Evolutionary conservation across 768 basidiomycete species (phyloP).

Genomic region (Lentinula sp.): DNA sequence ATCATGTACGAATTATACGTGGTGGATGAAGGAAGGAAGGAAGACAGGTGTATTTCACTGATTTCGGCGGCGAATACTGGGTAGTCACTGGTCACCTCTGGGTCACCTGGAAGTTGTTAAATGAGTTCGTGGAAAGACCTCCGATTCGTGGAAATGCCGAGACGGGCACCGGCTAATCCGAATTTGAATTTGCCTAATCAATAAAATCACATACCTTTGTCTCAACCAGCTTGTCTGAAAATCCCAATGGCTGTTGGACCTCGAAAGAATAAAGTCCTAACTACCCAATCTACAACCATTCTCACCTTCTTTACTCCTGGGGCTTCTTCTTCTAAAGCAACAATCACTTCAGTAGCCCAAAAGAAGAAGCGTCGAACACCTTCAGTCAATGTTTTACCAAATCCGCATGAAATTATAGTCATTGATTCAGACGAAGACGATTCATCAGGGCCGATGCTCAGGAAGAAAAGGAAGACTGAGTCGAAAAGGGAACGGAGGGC

Average conservation of each 20-base stretch:
- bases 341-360: neutral
- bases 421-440: slow-evolving; percentile 46
- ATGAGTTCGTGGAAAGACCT: no score
- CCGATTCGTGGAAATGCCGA: no score
- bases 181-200: neutral
- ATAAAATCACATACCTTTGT: neutral
- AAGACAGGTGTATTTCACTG: no score
- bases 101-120: no score
- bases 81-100: no score
- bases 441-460: neutral
- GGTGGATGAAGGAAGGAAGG: no score
- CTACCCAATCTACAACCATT: slow-evolving; percentile 4
- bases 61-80: no score
- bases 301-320: slow-evolving; percentile 1
- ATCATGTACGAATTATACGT: neutral
- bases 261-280: neutral
- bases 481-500: slow-evolving; percentile 8
- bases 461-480: neutral
- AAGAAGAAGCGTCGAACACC: slow-evolving; percentile 2
- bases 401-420: slow-evolving; percentile 41
- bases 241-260: neutral
- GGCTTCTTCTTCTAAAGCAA: neutral
- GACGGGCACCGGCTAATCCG: no score
- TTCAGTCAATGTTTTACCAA: neutral
- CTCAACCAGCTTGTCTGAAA: neutral